A percentile compares a stretch with the other conserved stretches of the same genome.
phyloP scores from a whole-genome alignment of 371 early-diverging fungal species.

The Syncephalis fuscata region DNA sequence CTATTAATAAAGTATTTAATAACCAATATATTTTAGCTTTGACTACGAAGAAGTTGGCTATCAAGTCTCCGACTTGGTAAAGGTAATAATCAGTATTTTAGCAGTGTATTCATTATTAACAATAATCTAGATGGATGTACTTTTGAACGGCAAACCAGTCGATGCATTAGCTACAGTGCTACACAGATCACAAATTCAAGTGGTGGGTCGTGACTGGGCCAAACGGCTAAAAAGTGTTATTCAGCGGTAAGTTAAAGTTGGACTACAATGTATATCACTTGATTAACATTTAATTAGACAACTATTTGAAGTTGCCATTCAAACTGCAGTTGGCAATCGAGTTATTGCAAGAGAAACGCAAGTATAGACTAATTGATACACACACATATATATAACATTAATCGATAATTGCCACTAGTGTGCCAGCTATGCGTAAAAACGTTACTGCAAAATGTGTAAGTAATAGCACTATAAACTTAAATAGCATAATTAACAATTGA shows the following conservation, averaged over 20 bases:
- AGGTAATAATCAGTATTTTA: conserved; percentile 28
- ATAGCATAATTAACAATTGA: neutral
- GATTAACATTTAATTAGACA: conserved; percentile 30
- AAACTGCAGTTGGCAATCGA: conserved; percentile 66
- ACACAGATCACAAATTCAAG: conserved; percentile 55
- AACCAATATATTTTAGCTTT: conserved; percentile 26
- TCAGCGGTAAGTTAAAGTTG: conserved; percentile 24
- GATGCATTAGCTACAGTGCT: conserved; percentile 85
- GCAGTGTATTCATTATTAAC: neutral
- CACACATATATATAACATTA: neutral
- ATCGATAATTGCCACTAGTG: conserved; percentile 12
- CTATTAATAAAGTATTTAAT: neutral
- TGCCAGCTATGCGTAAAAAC: conserved; percentile 74
- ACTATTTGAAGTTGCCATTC: conserved; percentile 85
- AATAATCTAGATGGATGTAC: conserved; percentile 48
- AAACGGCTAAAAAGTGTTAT: conserved; percentile 64
- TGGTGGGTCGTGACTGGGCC: conserved; percentile 67
- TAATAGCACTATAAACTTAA: conserved; percentile 1
- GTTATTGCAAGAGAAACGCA: conserved; percentile 80
- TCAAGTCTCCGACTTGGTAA: conserved; percentile 75
- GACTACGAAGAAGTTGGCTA: conserved; percentile 94
- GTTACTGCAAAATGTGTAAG: conserved; percentile 88
- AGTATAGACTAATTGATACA: conserved; percentile 4
- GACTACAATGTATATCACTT: conserved; percentile 5
- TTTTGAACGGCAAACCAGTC: conserved; percentile 80